Evolutionary conservation across 1,139 yeast genomes (phyloP).

Genomic region (Debaryomyces psychrophilus): DNA sequence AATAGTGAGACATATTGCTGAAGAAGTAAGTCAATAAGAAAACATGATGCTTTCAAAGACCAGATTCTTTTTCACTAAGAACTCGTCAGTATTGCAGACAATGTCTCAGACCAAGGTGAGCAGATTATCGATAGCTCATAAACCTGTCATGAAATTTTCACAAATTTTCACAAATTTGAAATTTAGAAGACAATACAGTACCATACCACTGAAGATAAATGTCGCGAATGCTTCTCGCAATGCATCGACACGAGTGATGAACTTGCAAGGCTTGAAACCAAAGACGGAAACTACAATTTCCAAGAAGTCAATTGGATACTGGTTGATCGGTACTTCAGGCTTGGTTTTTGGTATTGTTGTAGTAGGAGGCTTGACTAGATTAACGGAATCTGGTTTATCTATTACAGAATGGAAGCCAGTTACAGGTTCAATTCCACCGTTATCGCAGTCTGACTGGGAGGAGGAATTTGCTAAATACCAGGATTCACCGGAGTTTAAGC

Average conservation of each 20-base stretch:
- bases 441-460: conserved; percentile 79
- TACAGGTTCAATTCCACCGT: conserved; percentile 91
- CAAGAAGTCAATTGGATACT: conserved; percentile 69
- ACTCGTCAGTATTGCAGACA: conserved; percentile 38
- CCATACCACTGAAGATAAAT: conserved; percentile 8
- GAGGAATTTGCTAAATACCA: conserved; percentile 80
- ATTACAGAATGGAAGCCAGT: conserved; percentile 99
- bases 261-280: not conserved
- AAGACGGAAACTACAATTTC: conserved; percentile 28
- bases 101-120: conserved; percentile 29
- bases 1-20: not conserved
- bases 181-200: conserved; percentile 12
- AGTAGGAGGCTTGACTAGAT: conserved; percentile 93
- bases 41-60: conserved; percentile 37
- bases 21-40: not conserved
- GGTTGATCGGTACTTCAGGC: conserved; percentile 90
- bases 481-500: conserved; percentile 87
- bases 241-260: not conserved
- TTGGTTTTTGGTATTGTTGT: conserved; percentile 94
- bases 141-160: conserved; percentile 10
- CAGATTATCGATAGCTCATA: conserved; percentile 12
- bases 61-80: conserved; percentile 48
- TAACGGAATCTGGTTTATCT: conserved; percentile 93
- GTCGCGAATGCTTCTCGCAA: not conserved
- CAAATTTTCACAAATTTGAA: conserved; percentile 10